These are phyloP conservation scores for Medicago lupulina DNA, from an alignment of 306 rosid genomes.

Conservation along the genomic window DNA sequence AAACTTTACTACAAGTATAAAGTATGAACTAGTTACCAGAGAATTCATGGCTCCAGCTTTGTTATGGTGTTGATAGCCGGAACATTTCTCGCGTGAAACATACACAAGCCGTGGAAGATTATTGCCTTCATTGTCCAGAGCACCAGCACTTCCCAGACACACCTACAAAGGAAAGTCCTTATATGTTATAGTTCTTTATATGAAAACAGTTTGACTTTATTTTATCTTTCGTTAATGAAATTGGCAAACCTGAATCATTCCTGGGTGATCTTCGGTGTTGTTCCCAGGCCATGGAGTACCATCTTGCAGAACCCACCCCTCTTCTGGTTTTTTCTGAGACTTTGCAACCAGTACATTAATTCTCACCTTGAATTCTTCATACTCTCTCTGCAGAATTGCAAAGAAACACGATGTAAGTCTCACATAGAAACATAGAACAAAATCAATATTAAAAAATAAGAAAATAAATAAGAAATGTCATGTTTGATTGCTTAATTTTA, in stretches of 20 bases:
- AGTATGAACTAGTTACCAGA: constrained; percentile 60
- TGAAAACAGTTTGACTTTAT: not conserved
- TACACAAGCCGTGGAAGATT: constrained; percentile 83
- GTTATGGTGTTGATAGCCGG: constrained; percentile 74
- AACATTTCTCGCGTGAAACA: constrained; percentile 91
- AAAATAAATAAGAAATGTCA: not conserved
- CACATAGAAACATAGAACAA: not conserved
- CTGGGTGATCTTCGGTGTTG: constrained; percentile 89
- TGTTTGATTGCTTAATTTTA: not conserved
- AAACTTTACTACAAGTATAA: not conserved
- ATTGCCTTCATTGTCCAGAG: constrained; percentile 80
- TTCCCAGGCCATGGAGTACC: constrained; percentile 99
- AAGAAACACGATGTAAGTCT: constrained; percentile 14
- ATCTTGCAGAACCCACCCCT: constrained; percentile 97
- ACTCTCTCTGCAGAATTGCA: constrained; percentile 74
- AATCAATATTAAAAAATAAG: not conserved
- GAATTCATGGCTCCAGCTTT: constrained; percentile 99
- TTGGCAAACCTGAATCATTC: constrained; percentile 86
- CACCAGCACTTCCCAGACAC: constrained; percentile 86
- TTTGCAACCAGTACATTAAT: constrained; percentile 85
- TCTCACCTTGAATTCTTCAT: constrained; percentile 93
- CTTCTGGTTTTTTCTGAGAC: constrained; percentile 91
- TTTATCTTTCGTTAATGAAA: not conserved
- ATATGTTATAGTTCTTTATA: not conserved
- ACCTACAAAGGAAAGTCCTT: constrained; percentile 61